These are phyloP conservation scores for Erigeron canadensis DNA, from an alignment of 129 eudicot species.

Conservation along the genomic window DNA sequence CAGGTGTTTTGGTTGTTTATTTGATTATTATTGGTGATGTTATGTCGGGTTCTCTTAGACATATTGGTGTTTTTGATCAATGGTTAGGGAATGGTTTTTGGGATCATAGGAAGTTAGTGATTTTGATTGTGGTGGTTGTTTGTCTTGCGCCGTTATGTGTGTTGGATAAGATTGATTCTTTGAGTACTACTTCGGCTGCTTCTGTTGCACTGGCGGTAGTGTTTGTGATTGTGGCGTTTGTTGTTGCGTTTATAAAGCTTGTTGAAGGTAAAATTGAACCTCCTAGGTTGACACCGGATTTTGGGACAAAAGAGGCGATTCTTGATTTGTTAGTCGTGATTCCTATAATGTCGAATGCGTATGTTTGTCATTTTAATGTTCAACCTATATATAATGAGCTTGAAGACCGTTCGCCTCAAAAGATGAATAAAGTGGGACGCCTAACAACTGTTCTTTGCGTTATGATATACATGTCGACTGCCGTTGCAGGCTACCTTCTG, in stretches of 20 bases:
- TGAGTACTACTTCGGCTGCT: constrained; percentile 69
- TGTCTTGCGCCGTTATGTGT: constrained; percentile 33
- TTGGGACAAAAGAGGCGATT: constrained; percentile 68
- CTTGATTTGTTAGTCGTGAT: constrained; percentile 89
- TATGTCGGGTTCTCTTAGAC: constrained; percentile 45
- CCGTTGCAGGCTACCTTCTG: constrained; percentile 83
- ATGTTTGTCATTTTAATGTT: constrained; percentile 93
- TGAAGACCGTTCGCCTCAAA: constrained; percentile 66
- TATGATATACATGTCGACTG: constrained; percentile 74
- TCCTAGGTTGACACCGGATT: constrained; percentile 79
- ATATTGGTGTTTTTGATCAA: constrained; percentile 89
- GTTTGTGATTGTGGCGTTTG: constrained; percentile 73
- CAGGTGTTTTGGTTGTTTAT: constrained; percentile 41
- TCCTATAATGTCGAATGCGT: constrained; percentile 94
- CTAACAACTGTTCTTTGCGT: constrained; percentile 73
- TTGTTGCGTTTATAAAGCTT: constrained; percentile 68
- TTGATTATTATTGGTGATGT: constrained; percentile 42
- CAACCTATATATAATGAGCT: constrained; percentile 96
- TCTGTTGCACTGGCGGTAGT: constrained; percentile 91
- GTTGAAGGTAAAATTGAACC: constrained; percentile 76
- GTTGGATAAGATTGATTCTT: constrained; percentile 36
- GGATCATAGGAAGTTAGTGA: constrained; percentile 86
- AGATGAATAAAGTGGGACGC: constrained; percentile 88
- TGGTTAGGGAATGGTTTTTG: constrained; percentile 83
- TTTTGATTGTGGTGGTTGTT: constrained; percentile 41